phyloP scores from a whole-genome alignment of 768 basidiomycete species.

The Coprinopsis marcescibilis region DNA sequence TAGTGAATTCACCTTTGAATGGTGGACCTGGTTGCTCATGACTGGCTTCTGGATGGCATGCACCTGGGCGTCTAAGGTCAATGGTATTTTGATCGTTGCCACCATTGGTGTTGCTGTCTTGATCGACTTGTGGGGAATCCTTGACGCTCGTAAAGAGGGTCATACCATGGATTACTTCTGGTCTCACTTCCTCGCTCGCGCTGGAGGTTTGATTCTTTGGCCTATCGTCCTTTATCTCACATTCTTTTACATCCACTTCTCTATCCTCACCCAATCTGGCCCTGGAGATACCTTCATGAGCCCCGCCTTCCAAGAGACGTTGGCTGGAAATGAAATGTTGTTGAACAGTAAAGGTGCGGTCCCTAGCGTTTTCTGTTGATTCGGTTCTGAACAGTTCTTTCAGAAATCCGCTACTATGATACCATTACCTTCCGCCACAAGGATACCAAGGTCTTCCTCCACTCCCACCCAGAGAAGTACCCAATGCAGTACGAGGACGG shows the following conservation, averaged over 20 bases:
- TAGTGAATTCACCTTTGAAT: slow-evolving; percentile 82
- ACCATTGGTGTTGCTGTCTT: slow-evolving; percentile 88
- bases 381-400: slow-evolving; percentile 6
- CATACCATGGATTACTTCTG: slow-evolving; percentile 83
- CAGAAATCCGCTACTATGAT: slow-evolving; percentile 94
- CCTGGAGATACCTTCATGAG: slow-evolving; percentile 97
- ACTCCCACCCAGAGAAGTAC: slow-evolving; percentile 88
- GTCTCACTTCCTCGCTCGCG: slow-evolving; percentile 84
- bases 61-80: slow-evolving; percentile 97
- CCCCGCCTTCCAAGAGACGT: slow-evolving; percentile 95
- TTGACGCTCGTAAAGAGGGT: slow-evolving; percentile 74
- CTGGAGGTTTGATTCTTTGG: slow-evolving; percentile 77
- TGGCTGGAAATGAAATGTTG: slow-evolving; percentile 86
- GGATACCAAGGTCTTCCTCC: slow-evolving; percentile 88
- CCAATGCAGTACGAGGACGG: slow-evolving; percentile 94
- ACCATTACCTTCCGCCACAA: slow-evolving; percentile 84
- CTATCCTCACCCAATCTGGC: slow-evolving; percentile 81
- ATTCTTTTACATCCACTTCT: slow-evolving; percentile 95
- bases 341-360: slow-evolving; percentile 82
- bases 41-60: slow-evolving; percentile 95
- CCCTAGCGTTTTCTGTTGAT: background rate
- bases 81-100: slow-evolving; percentile 86
- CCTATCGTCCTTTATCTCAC: slow-evolving; percentile 88
- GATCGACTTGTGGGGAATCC: slow-evolving; percentile 90
- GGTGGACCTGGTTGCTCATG: slow-evolving; percentile 92